Base-by-base conservation (phyloP, 2,329 filamentous ascomycete genomes). In the Xylariomycetidae sp. region DNA sequence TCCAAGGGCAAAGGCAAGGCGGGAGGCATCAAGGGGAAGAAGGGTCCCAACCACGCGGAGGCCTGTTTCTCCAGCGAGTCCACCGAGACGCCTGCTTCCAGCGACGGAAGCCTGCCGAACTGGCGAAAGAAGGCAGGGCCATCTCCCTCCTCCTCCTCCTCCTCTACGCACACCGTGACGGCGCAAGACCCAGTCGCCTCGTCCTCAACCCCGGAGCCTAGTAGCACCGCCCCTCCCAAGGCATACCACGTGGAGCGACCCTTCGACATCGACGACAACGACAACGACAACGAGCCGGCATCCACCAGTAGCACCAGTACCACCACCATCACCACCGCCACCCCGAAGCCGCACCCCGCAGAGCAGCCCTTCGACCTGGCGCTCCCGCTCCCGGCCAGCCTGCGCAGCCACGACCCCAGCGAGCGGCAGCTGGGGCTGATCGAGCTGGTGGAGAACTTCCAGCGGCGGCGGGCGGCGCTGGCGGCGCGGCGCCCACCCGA, bases 1-100 rank as follows among this genome's bases (percentile, higher is more conserved):
- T 10, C n/a, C 6, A 12, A 18, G 6, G 15, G 15, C 19, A 15
- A 25, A 13, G 13, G 19, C 18, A 34, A 34, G 25, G 29, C 16
- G 17, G 23, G 22, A 17, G 25, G 25, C 32, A 18, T 14, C 25
- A 27, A 34, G 25, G 19, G 14, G 15, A 29, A 19, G n/a, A 15
- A 12, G 8, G 15, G 10, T 16, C n/a, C 22, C 14, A 30, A 31
- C 4, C 18, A 35, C n/a, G 18, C 8, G 14, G 32, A 19, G 14
- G 10, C n/a, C n/a, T n/a, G n/a, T n/a, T 12, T 17, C 26, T 29
- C 18, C 13, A 14, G 15, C 24, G 15, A 25, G 24, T 27, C 25
- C 10, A 6, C 25, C 6, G 10, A 27, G 14, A 16, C 15, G 14
- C 9, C 24, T 6, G 24, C 24, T 13, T 12, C 24, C 15, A 14